Percentiles rank a stretch among this genome's conserved stretches.
Conservation (phyloP, 1,139 yeast species). For the Barnettozyma hawaiiensis region DNA sequence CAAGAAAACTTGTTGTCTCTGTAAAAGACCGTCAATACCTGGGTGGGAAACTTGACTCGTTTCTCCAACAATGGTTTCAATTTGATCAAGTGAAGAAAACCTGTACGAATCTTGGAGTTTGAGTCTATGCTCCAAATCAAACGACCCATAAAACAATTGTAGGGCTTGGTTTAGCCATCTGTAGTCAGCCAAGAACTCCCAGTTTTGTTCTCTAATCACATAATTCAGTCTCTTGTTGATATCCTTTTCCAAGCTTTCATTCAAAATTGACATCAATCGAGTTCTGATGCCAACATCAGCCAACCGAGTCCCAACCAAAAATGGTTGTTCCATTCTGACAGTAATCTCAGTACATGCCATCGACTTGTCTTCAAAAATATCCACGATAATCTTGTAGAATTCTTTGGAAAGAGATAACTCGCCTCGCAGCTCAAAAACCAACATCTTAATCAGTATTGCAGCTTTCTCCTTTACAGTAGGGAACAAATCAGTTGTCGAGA, state of each 20-base stretch:
- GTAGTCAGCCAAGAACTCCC: constrained; percentile 92
- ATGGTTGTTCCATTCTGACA: constrained; percentile 94
- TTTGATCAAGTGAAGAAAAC: constrained; percentile 48
- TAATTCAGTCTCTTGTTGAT: constrained; percentile 77
- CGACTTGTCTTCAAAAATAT: constrained; percentile 77
- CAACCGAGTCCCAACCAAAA: constrained; percentile 85
- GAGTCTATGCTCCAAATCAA: constrained; percentile 47
- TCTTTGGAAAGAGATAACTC: constrained; percentile 75
- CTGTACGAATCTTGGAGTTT: constrained; percentile 46
- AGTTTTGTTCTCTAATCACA: constrained; percentile 85
- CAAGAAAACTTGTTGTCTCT: constrained; percentile 49
- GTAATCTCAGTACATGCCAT: constrained; percentile 85
- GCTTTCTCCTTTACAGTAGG: constrained; percentile 97
- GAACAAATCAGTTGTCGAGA: constrained; percentile 74
- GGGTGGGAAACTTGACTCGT: constrained; percentile 7
- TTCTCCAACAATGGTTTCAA: constrained; percentile 25
- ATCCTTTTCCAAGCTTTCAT: constrained; percentile 74
- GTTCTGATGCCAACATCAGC: constrained; percentile 72
- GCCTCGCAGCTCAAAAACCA: constrained; percentile 84
- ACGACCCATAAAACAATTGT: constrained; percentile 77
- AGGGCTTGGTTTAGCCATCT: constrained; percentile 95
- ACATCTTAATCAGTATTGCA: constrained; percentile 88
- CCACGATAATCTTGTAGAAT: constrained; percentile 82
- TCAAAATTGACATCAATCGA: constrained; percentile 74
- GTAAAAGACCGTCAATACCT: constrained; percentile 33